phyloP scores from a whole-genome alignment of 78 protist species.

The Ministeria vibrans region DNA sequence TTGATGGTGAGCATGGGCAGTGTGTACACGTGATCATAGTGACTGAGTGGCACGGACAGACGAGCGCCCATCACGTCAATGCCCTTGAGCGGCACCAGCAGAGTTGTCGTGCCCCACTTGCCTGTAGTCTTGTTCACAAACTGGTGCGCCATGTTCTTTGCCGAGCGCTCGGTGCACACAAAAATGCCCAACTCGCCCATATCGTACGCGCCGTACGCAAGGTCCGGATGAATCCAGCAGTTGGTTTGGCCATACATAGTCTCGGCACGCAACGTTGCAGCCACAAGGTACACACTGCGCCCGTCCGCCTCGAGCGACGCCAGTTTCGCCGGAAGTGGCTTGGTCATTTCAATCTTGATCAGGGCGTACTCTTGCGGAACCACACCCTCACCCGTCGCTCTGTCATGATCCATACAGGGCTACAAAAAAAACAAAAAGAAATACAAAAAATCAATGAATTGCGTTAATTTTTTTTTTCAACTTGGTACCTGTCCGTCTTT shows the following conservation, averaged over 20 bases:
- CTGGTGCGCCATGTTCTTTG: conserved; percentile 87
- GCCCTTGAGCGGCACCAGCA: conserved; percentile 62
- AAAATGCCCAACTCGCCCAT: conserved; percentile 54
- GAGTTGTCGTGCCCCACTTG: conserved; percentile 43
- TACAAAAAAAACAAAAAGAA: too few species aligned
- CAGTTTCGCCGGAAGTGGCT: conserved; percentile 59
- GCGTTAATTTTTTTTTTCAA: too few species aligned
- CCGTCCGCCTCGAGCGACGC: conserved; percentile 20
- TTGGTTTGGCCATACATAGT: conserved; percentile 99
- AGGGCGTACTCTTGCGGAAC: conserved; percentile 92
- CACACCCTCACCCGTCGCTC: conserved; percentile 95
- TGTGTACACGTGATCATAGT: conserved; percentile 62
- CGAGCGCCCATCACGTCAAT: conserved; percentile 79
- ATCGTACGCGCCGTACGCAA: conserved; percentile 85
- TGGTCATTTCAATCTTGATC: conserved; percentile 78
- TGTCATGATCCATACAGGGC: conserved; percentile 99
- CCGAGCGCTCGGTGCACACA: conserved; percentile 77
- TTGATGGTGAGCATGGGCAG: conserved; percentile 91
- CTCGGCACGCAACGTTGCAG: conserved; percentile 99
- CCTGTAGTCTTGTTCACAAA: conserved; percentile 37
- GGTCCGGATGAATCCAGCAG: conserved; percentile 93
- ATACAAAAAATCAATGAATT: too few species aligned
- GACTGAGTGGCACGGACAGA: conserved; percentile 77
- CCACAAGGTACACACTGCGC: conserved; percentile 76
- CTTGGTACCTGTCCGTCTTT: conserved; percentile 90